A percentile compares a stretch with the other conserved stretches of the same genome.
Conservation (phyloP, 805 yeast genomes). For the Brettanomyces custersianus region DNA sequence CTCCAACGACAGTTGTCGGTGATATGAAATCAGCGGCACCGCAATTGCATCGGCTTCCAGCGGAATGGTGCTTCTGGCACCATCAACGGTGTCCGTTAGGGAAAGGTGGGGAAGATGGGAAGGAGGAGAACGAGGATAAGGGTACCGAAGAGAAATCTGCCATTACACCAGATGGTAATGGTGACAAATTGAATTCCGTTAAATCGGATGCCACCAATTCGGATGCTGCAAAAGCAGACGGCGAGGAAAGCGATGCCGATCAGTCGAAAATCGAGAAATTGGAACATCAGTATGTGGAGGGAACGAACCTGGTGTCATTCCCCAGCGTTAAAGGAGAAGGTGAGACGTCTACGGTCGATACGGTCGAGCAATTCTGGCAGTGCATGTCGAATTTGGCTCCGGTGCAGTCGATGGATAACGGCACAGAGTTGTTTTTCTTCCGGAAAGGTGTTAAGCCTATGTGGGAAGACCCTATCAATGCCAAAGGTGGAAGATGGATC, state of each 20-base stretch:
- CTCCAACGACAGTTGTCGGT: not conserved
- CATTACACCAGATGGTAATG: not conserved
- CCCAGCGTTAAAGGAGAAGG: constrained; percentile 16
- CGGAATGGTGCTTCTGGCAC: constrained; percentile 44
- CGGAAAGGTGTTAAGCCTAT: constrained; percentile 53
- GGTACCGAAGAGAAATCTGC: not conserved
- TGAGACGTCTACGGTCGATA: constrained; percentile 25
- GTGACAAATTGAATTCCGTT: not conserved
- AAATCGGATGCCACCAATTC: constrained; percentile 2
- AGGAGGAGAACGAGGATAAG: constrained; percentile 3
- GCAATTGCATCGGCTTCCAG: constrained; percentile 30
- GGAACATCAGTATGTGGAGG: constrained; percentile 30
- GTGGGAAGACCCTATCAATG: constrained; percentile 59
- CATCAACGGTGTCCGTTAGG: constrained; percentile 28
- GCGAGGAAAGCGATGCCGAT: constrained; percentile 9
- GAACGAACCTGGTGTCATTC: constrained; percentile 35
- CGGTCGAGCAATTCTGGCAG: constrained; percentile 48
- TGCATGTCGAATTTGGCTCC: constrained; percentile 31
- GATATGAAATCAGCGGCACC: not conserved
- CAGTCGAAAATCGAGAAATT: constrained; percentile 8
- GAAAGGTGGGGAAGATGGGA: constrained; percentile 7
- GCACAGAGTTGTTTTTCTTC: constrained; percentile 49
- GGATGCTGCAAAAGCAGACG: constrained; percentile 1
- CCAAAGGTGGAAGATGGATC: constrained; percentile 57
- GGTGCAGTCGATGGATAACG: constrained; percentile 30